Conservation (phyloP, 2,329 filamentous ascomycete species). For the Capronia epimyces region DNA sequence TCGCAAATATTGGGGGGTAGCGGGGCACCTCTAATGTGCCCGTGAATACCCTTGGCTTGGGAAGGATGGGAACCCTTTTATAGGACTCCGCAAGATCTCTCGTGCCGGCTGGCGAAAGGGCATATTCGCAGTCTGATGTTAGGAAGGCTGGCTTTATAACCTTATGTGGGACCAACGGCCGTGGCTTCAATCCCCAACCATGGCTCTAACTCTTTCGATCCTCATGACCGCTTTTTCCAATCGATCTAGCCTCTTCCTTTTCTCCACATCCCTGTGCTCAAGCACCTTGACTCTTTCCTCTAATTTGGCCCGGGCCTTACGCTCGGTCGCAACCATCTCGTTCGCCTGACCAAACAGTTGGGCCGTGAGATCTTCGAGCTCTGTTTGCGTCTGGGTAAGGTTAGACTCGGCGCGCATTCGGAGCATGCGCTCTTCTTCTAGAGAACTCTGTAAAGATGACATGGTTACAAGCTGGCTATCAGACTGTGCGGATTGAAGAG, state of each 20-base stretch:
- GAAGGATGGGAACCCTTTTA: no score
- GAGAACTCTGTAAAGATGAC: constrained; percentile 47
- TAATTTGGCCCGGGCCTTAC: constrained; percentile 51
- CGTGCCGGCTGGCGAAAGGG: no score
- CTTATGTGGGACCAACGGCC: no score
- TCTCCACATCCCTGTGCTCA: constrained; percentile 45
- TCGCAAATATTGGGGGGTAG: no score
- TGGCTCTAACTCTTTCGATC: constrained; percentile 51
- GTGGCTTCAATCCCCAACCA: constrained; percentile 44
- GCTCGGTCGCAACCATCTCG: constrained; percentile 61
- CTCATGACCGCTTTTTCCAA: constrained; percentile 54
- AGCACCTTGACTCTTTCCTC: constrained; percentile 45
- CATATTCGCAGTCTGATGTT: no score
- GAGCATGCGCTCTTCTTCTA: constrained; percentile 51
- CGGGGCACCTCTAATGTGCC: no score
- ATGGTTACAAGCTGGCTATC: constrained; percentile 30
- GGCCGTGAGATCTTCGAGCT: constrained; percentile 58
- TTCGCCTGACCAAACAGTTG: constrained; percentile 60
- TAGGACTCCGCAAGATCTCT: no score
- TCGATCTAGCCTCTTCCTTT: constrained; percentile 48
- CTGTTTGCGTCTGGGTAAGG: constrained; percentile 49
- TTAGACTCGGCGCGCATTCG: constrained; percentile 55
- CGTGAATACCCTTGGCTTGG: no score
- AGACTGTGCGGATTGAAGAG: constrained; percentile 13
- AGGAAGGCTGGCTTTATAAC: no score